Conservation (phyloP, 345 rosid species). For the Excoecaria agallocha region DNA sequence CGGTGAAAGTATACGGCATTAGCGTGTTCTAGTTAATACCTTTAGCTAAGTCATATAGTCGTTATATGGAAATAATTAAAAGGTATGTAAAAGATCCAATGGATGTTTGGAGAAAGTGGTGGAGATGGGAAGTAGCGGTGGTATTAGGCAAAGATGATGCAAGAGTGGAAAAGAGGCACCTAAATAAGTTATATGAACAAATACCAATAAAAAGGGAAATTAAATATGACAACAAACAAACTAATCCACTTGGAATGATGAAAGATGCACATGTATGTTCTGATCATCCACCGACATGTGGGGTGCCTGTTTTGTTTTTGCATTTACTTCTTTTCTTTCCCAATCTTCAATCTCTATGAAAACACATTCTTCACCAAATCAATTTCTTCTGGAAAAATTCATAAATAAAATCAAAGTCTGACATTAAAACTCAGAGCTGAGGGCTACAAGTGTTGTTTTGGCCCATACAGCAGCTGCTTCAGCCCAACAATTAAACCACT, state of each 20-base stretch:
- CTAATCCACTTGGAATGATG: too few species aligned
- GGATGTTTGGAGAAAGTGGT: too few species aligned
- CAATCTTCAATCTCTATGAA: background rate
- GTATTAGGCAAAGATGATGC: background rate
- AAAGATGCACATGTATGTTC: conserved; percentile 3
- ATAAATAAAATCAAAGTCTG: background rate
- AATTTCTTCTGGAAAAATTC: background rate
- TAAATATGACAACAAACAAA: background rate
- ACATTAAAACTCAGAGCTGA: conserved; percentile 46
- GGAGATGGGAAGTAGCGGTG: too few species aligned
- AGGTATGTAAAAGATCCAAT: too few species aligned
- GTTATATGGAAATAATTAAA: too few species aligned
- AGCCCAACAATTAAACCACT: conserved; percentile 24
- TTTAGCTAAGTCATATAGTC: too few species aligned
- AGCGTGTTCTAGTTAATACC: too few species aligned
- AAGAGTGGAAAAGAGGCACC: background rate
- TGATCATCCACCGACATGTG: conserved; percentile 13
- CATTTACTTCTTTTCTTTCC: background rate
- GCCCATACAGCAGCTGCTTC: conserved; percentile 61
- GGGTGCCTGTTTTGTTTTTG: background rate
- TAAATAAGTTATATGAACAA: background rate
- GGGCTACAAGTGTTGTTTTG: conserved; percentile 48
- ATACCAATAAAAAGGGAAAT: background rate
- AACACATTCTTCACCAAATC: background rate
- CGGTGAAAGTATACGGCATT: too few species aligned